Percentiles rank a stretch among this genome's conserved stretches.
These are phyloP conservation scores for Adansonia rubrostipa DNA, from an alignment of 441 rosid species.

Conservation along the genomic window DNA sequence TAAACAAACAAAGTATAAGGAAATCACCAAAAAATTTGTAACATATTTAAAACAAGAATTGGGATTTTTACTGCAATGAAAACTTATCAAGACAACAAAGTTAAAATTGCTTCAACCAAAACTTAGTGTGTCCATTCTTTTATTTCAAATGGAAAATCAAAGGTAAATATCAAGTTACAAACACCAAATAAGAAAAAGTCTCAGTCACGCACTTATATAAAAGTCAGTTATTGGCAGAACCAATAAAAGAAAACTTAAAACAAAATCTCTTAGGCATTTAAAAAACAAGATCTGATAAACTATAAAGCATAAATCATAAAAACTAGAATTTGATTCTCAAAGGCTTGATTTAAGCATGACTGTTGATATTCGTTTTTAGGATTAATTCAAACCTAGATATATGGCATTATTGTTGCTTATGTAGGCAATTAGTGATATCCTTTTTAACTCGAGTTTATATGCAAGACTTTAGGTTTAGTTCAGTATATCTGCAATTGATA, in stretches of 20 bases:
- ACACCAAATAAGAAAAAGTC: neutral
- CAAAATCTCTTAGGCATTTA: neutral
- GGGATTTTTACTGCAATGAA: neutral
- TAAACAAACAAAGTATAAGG: no score
- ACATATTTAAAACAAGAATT: no score
- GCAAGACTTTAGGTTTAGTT: no score
- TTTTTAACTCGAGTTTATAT: no score
- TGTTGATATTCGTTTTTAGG: neutral
- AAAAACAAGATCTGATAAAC: neutral
- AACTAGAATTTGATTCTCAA: conserved; percentile 8
- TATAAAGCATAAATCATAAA: neutral
- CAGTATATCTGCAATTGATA: no score
- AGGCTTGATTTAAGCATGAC: conserved; percentile 5
- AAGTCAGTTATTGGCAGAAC: neutral
- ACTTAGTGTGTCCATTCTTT: conserved; percentile 2
- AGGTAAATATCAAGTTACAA: neutral
- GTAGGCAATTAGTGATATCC: no score
- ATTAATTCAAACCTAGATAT: no score
- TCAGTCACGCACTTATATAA: conserved; percentile 1
- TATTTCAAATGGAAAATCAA: conserved; percentile 7
- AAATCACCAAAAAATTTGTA: no score
- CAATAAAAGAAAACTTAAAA: conserved; percentile 10
- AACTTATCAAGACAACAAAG: no score
- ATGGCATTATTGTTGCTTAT: no score
- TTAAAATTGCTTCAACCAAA: neutral